phyloP scores from a whole-genome alignment of 164 flowering plant genomes.

The Aristolochia fimbriata region DNA sequence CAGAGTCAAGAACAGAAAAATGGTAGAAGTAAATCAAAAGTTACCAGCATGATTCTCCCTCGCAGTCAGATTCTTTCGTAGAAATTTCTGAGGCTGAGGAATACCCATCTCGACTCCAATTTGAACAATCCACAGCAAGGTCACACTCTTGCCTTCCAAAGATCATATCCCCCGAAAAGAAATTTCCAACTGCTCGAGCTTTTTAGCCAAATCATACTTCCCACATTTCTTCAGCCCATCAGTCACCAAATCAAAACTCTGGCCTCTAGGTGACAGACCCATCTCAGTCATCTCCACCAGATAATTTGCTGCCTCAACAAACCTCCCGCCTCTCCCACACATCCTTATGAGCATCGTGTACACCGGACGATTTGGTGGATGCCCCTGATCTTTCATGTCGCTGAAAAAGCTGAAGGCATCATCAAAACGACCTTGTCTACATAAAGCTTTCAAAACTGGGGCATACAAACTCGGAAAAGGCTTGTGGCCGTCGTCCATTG shows the following conservation, averaged over 20 bases:
- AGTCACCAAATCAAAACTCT: conserved; percentile 83
- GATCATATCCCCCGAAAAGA: conserved; percentile 39
- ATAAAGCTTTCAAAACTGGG: conserved; percentile 66
- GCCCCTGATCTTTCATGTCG: conserved; percentile 86
- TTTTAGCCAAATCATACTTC: conserved; percentile 79
- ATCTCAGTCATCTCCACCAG: conserved; percentile 83
- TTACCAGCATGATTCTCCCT: no score
- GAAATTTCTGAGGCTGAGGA: no score
- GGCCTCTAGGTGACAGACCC: conserved; percentile 48
- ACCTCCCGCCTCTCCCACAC: conserved; percentile 79
- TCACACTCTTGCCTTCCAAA: background rate
- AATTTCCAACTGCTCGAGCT: conserved; percentile 71
- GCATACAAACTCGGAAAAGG: conserved; percentile 94
- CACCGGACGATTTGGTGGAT: conserved; percentile 82
- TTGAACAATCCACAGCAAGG: no score
- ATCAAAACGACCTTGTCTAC: conserved; percentile 68
- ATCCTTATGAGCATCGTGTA: conserved; percentile 87
- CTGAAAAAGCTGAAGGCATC: conserved; percentile 85
- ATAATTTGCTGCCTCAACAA: conserved; percentile 81
- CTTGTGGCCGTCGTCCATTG: conserved; percentile 65
- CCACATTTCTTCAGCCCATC: conserved; percentile 94
- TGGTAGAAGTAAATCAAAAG: no score
- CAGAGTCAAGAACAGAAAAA: no score
- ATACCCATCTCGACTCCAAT: no score
- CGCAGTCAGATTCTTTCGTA: no score